Evolutionary conservation across 2,329 filamentous ascomycete species (phyloP).

Genomic region (Fonsecaea erecta): DNA sequence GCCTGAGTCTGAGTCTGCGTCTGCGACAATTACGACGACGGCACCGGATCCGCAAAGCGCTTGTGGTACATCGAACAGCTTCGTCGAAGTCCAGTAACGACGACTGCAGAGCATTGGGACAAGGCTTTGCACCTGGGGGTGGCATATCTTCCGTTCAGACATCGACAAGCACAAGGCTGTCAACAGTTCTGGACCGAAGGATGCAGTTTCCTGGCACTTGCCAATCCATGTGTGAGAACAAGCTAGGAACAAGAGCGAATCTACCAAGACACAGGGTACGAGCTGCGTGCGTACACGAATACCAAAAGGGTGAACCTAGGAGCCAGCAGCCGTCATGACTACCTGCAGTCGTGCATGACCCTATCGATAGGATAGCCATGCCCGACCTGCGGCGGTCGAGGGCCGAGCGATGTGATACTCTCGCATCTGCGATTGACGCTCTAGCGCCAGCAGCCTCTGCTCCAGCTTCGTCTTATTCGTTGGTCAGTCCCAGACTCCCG

Average conservation of each 20-base stretch:
- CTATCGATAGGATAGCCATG: not conserved
- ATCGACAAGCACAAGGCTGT: constrained; percentile 20
- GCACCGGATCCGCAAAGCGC: constrained; percentile 33
- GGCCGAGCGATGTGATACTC: constrained; percentile 26
- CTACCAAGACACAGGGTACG: not conserved
- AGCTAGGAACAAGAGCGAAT: not conserved
- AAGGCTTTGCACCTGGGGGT: constrained; percentile 4
- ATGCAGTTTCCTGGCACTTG: constrained; percentile 5
- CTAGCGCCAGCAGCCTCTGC: not conserved
- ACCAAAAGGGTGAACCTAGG: not conserved
- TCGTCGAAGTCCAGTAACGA: constrained; percentile 6
- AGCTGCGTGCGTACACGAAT: not conserved
- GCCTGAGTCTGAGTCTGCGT: no score
- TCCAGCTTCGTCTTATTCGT: constrained; percentile 24
- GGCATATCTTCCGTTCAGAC: constrained; percentile 15
- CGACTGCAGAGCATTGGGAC: not conserved
- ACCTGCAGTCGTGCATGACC: not conserved
- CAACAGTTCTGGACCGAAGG: constrained; percentile 17
- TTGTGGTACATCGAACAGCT: constrained; percentile 20
- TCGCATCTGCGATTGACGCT: constrained; percentile 4
- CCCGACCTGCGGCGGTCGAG: constrained; percentile 8
- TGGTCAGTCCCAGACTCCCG: constrained; percentile 5
- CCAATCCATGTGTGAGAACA: not conserved
- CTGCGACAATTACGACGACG: no score
- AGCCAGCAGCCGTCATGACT: not conserved